phyloP scores from a whole-genome alignment of 345 rosid genomes.

The Abelmoschus esculentus region DNA sequence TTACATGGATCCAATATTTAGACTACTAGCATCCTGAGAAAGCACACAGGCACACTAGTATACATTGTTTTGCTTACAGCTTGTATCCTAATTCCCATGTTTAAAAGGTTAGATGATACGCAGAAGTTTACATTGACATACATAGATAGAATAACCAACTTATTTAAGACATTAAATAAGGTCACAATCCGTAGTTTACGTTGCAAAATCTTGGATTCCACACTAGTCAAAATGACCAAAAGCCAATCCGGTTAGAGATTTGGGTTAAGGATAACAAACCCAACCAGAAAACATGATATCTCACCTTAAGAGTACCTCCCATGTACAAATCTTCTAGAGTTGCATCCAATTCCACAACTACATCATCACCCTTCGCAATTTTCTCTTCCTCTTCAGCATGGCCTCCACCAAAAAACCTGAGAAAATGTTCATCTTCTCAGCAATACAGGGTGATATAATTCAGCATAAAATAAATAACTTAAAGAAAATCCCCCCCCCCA shows the following conservation, averaged over 20 bases:
- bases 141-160: neutral
- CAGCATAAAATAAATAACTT: neutral
- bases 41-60: neutral
- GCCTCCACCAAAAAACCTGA: slow-evolving; percentile 86
- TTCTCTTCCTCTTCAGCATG: slow-evolving; percentile 83
- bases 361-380: slow-evolving; percentile 86
- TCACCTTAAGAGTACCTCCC: slow-evolving; percentile 95
- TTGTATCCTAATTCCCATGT: neutral
- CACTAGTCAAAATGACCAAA: neutral
- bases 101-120: neutral
- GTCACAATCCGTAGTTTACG: neutral
- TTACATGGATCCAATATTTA: neutral
- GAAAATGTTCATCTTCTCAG: neutral
- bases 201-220: neutral
- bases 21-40: neutral
- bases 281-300: neutral
- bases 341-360: slow-evolving; percentile 88
- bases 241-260: neutral
- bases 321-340: slow-evolving; percentile 91
- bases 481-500: neutral
- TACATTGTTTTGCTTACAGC: neutral
- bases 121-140: neutral
- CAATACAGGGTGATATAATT: slow-evolving; percentile 5
- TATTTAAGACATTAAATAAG: neutral
- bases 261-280: neutral